Conservation (phyloP, 192 early-diverging fungal species). For the Rhizophagus sp. region DNA sequence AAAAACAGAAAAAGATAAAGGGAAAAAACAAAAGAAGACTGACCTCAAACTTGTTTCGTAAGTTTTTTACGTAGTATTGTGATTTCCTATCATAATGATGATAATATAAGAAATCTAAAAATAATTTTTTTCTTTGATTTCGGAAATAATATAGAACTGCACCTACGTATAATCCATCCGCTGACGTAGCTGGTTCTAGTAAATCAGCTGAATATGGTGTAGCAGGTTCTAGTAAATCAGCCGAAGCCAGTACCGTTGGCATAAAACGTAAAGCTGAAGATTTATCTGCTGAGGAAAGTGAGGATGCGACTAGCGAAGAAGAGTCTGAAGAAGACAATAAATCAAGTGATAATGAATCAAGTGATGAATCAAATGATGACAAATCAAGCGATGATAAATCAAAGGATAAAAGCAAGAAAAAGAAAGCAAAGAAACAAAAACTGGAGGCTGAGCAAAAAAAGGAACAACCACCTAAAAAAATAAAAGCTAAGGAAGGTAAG, state of each 20-base stretch:
- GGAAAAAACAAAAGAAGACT: not conserved
- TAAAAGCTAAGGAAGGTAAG: not conserved
- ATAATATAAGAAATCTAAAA: no score
- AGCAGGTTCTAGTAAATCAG: not conserved
- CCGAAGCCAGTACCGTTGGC: not conserved
- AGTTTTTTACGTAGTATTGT: not conserved
- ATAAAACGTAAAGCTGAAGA: not conserved
- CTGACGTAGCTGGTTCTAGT: not conserved
- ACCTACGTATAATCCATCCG: not conserved
- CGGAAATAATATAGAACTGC: not conserved
- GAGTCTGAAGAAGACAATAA: not conserved
- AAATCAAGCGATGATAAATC: not conserved
- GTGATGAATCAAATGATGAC: not conserved
- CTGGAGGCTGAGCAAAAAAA: not conserved
- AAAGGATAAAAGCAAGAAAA: not conserved
- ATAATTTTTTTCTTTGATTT: not conserved
- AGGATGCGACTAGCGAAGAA: not conserved
- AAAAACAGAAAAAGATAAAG: not conserved
- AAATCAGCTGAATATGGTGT: not conserved
- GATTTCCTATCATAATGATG: not conserved
- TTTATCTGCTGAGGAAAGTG: not conserved
- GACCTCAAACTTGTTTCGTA: not conserved
- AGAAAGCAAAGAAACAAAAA: not conserved
- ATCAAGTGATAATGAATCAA: not conserved
- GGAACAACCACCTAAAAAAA: not conserved